phyloP scores from a whole-genome alignment of 1,139 yeast genomes.

The Arxiozyma heterogenica region DNA sequence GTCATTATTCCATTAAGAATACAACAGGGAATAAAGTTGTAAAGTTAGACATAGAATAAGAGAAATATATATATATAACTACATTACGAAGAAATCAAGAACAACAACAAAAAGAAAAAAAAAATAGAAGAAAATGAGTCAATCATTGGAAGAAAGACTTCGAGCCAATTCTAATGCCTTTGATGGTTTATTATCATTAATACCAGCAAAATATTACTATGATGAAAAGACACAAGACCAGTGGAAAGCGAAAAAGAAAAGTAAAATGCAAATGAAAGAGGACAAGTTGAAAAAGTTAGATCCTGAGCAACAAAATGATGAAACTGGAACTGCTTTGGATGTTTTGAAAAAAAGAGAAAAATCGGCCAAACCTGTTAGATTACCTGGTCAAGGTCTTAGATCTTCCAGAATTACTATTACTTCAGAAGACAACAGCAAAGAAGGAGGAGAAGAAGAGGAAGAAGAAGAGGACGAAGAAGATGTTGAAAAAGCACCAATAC shows the following conservation, averaged over 20 bases:
- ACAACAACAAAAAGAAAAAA: neutral
- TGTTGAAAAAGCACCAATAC: no score
- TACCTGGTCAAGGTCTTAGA: slow-evolving; percentile 39
- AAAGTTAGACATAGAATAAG: neutral
- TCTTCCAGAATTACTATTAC: slow-evolving; percentile 4
- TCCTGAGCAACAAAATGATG: slow-evolving; percentile 47
- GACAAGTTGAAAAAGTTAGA: slow-evolving; percentile 67
- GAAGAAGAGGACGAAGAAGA: slow-evolving; percentile 16
- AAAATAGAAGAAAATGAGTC: slow-evolving; percentile 19
- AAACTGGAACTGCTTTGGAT: slow-evolving; percentile 60
- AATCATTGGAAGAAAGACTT: slow-evolving; percentile 55
- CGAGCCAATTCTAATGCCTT: slow-evolving; percentile 80
- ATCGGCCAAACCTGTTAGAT: slow-evolving; percentile 48
- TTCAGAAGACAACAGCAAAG: neutral
- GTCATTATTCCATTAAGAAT: neutral
- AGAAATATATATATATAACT: no score
- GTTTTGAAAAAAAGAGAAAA: slow-evolving; percentile 48
- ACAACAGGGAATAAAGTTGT: neutral
- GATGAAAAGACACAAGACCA: slow-evolving; percentile 68
- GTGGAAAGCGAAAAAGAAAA: slow-evolving; percentile 78
- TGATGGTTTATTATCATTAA: slow-evolving; percentile 79
- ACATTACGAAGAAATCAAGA: no score
- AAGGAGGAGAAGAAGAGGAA: slow-evolving; percentile 9
- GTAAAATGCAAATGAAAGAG: slow-evolving; percentile 53
- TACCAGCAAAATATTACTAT: slow-evolving; percentile 89